Conservation (phyloP, 768 basidiomycete species). For the Pilatotrama ljubarskyi region DNA sequence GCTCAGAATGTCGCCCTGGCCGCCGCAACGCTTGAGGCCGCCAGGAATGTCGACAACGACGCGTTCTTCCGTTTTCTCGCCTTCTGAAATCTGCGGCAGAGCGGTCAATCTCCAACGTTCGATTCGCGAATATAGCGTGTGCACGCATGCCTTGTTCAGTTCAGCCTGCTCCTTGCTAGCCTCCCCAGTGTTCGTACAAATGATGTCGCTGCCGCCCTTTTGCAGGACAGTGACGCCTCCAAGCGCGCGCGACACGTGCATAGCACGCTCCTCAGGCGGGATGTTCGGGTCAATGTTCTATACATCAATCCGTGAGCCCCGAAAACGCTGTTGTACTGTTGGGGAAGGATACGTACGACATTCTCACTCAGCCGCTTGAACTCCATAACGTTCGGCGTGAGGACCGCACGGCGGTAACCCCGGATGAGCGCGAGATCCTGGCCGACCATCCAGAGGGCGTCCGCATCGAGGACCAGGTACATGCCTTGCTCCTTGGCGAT, state of each 20-base stretch:
- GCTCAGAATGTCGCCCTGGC: slow-evolving; percentile 93
- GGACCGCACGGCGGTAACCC: slow-evolving; percentile 83
- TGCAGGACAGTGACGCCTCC: slow-evolving; percentile 90
- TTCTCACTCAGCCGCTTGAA: slow-evolving; percentile 82
- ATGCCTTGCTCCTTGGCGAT: slow-evolving; percentile 75
- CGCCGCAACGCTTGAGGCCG: slow-evolving; percentile 90
- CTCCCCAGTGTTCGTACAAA: slow-evolving; percentile 74
- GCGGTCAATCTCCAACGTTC: no score
- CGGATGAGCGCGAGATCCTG: slow-evolving; percentile 70
- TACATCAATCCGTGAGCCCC: background rate
- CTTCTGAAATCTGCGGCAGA: slow-evolving; percentile 21
- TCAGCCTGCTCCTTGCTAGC: slow-evolving; percentile 47
- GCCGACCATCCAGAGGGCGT: slow-evolving; percentile 83
- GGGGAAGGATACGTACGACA: slow-evolving; percentile 45
- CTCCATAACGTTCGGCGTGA: slow-evolving; percentile 95
- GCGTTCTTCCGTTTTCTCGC: slow-evolving; percentile 46
- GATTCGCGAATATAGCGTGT: no score
- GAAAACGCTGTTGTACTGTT: background rate
- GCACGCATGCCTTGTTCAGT: slow-evolving; percentile 22
- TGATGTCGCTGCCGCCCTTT: slow-evolving; percentile 82
- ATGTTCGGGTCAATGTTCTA: slow-evolving; percentile 53
- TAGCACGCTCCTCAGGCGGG: slow-evolving; percentile 59
- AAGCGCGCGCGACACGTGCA: slow-evolving; percentile 66
- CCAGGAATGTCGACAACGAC: slow-evolving; percentile 71
- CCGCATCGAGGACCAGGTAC: slow-evolving; percentile 94